Evolutionary conservation across 1,284 basidiomycete genomes (phyloP).

Genomic region (Vanrija sp.): DNA sequence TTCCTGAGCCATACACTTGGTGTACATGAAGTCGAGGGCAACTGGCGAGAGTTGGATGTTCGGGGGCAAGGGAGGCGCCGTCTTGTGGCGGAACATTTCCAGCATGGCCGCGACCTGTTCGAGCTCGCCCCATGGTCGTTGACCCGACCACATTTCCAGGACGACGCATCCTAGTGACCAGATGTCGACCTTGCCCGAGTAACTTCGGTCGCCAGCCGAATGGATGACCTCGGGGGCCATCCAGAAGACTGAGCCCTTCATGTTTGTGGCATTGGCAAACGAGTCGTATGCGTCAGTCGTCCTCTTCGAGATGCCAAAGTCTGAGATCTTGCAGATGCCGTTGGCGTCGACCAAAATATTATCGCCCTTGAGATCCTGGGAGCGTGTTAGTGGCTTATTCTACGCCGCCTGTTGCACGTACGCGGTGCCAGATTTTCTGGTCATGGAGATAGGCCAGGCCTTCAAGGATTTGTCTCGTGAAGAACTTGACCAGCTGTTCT

Average conservation of each 20-base stretch:
- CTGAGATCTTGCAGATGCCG: constrained; percentile 92
- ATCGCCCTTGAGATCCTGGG: constrained; percentile 91
- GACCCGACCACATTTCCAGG: constrained; percentile 96
- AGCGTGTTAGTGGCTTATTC: background rate
- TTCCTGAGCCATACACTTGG: constrained; percentile 85
- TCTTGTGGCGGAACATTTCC: constrained; percentile 58
- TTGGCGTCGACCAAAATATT: constrained; percentile 93
- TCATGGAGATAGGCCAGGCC: constrained; percentile 92
- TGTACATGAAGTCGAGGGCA: constrained; percentile 79
- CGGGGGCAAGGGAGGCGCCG: constrained; percentile 79
- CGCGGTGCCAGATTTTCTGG: constrained; percentile 86
- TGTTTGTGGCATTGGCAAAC: constrained; percentile 68
- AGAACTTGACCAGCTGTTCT: constrained; percentile 87
- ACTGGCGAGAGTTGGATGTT: constrained; percentile 69
- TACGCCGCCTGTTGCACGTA: constrained; percentile 45
- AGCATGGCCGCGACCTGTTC: constrained; percentile 91
- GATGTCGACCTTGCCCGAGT: constrained; percentile 95
- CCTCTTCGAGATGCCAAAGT: constrained; percentile 90
- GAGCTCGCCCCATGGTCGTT: constrained; percentile 85
- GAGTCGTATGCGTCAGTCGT: constrained; percentile 71
- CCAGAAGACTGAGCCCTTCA: constrained; percentile 98
- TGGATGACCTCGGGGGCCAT: constrained; percentile 95
- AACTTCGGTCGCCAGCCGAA: constrained; percentile 64
- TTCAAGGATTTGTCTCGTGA: constrained; percentile 84
- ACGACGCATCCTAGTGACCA: constrained; percentile 98